Conservation (phyloP, 129 eudicot genomes). For the Saussurea involucrata region DNA sequence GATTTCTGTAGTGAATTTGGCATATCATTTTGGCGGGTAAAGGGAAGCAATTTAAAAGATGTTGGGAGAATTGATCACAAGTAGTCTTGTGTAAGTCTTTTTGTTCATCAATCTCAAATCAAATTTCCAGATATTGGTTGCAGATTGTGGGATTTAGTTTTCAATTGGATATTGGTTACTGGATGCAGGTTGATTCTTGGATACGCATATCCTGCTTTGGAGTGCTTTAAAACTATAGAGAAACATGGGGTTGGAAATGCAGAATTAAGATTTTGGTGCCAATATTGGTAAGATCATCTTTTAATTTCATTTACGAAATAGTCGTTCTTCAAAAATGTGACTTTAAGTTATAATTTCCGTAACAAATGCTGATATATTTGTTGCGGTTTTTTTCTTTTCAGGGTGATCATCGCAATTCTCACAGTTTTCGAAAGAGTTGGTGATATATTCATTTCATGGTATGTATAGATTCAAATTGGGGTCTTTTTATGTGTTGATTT, state of each 20-base stretch:
- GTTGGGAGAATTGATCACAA: slow-evolving; percentile 70
- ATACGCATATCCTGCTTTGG: slow-evolving; percentile 86
- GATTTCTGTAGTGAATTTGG: slow-evolving; percentile 13
- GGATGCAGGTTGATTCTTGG: slow-evolving; percentile 68
- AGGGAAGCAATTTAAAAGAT: slow-evolving; percentile 30
- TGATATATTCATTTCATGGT: slow-evolving; percentile 85
- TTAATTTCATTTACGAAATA: not conserved
- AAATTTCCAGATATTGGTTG: not conserved
- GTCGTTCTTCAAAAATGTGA: not conserved
- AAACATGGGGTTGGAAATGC: slow-evolving; percentile 69
- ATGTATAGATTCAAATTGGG: not conserved
- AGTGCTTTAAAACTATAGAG: slow-evolving; percentile 86
- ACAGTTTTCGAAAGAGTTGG: slow-evolving; percentile 66
- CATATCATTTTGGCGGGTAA: slow-evolving; percentile 9
- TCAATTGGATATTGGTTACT: slow-evolving; percentile 1
- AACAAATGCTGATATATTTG: not conserved
- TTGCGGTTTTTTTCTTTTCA: slow-evolving; percentile 18
- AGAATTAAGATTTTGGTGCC: slow-evolving; percentile 94
- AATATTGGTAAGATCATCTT: slow-evolving; percentile 60
- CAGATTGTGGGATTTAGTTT: not conserved
- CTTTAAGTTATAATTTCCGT: no score
- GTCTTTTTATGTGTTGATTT: not conserved
- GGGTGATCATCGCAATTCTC: slow-evolving; percentile 80
- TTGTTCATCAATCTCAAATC: not conserved
- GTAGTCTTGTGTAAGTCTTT: slow-evolving; percentile 60